phyloP scores from a whole-genome alignment of 805 yeast genomes.

The Pichia paraexigua region DNA sequence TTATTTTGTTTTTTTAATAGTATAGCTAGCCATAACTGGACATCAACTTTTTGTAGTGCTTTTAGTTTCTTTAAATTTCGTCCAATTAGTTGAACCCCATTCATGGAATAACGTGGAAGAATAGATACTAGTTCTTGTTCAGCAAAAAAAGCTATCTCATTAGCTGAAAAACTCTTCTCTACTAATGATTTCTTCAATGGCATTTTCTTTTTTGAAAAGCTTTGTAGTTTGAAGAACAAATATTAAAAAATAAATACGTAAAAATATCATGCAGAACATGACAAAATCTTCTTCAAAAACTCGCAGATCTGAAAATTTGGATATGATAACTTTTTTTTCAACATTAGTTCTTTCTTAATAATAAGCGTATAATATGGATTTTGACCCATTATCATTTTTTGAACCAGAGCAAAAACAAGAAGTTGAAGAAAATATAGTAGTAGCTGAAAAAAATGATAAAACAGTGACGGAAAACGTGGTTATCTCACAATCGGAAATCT shows the following conservation, averaged over 20 bases:
- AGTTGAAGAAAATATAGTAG: background rate
- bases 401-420: background rate
- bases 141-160: slow-evolving; percentile 76
- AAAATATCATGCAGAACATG: background rate
- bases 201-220: background rate
- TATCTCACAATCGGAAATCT: background rate
- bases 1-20: slow-evolving; percentile 76
- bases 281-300: background rate
- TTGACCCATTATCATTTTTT: slow-evolving; percentile 8
- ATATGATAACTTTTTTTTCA: background rate
- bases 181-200: slow-evolving; percentile 21
- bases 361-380: background rate
- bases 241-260: background rate
- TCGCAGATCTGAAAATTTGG: background rate
- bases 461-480: background rate
- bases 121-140: slow-evolving; percentile 70
- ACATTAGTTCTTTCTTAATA: background rate
- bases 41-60: slow-evolving; percentile 59
- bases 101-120: slow-evolving; percentile 71
- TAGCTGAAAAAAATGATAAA: background rate
- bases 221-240: background rate
- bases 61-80: slow-evolving; percentile 48
- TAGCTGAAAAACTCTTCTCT: slow-evolving; percentile 54
- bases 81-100: slow-evolving; percentile 57
- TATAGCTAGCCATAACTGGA: slow-evolving; percentile 86